These are phyloP conservation scores for Auriscalpium microsporum DNA, from an alignment of 768 basidiomycete species.

Conservation along the genomic window DNA sequence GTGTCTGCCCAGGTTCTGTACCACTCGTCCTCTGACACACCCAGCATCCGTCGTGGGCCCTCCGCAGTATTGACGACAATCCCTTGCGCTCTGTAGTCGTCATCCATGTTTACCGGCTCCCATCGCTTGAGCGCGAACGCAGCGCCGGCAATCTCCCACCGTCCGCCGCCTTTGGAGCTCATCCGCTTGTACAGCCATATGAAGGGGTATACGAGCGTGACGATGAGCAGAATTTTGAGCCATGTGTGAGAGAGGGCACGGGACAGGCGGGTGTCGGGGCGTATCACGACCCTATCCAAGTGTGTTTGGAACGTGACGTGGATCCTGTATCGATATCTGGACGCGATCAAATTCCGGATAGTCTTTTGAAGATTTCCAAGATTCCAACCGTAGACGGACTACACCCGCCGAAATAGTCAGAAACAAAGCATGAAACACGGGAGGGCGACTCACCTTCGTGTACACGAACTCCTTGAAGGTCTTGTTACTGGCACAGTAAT, in stretches of 20 bases:
- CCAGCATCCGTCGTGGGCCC: slow-evolving; percentile 35
- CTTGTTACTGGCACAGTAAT: slow-evolving; percentile 66
- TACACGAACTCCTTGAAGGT: slow-evolving; percentile 74
- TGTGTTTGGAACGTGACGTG: slow-evolving; percentile 42
- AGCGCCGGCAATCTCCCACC: slow-evolving; percentile 70
- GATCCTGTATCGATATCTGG: slow-evolving; percentile 32
- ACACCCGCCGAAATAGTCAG: slow-evolving; percentile 24
- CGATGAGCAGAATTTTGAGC: slow-evolving; percentile 59
- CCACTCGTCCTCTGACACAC: slow-evolving; percentile 71
- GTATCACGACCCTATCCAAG: slow-evolving; percentile 47
- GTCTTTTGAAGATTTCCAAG: slow-evolving; percentile 32
- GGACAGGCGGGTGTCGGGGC: slow-evolving; percentile 59
- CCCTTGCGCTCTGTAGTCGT: background rate
- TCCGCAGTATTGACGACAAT: slow-evolving; percentile 20
- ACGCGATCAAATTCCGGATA: slow-evolving; percentile 30
- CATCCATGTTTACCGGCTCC: background rate
- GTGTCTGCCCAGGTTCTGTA: slow-evolving; percentile 67
- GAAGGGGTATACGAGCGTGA: slow-evolving; percentile 69
- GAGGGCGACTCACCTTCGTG: slow-evolving; percentile 39
- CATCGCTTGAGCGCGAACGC: slow-evolving; percentile 60
- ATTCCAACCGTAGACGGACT: slow-evolving; percentile 47
- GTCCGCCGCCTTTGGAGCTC: slow-evolving; percentile 56
- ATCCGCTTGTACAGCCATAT: slow-evolving; percentile 76
- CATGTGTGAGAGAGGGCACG: slow-evolving; percentile 62
- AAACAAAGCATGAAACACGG: background rate